Base-by-base conservation (phyloP, 345 rosid genomes). In the Triadica sebifera region DNA sequence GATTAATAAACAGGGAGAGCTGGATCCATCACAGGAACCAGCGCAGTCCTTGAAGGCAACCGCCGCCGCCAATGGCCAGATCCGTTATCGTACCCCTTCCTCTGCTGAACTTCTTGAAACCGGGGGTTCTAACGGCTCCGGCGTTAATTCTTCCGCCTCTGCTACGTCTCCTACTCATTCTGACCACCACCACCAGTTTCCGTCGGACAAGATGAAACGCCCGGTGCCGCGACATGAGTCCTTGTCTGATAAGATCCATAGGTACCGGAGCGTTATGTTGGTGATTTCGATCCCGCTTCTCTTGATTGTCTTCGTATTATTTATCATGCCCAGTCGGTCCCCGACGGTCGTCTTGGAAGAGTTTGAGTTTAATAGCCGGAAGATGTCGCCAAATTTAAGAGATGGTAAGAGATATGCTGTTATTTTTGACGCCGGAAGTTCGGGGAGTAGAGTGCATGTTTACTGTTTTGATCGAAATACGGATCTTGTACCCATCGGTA, bases 371-470 rank as follows among this genome's bases (percentile, higher is more conserved):
- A 65, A 34, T 58, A 79, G 70, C 76, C 81, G 96, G n/a, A 89
- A 84, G 82, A 71, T 86, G 59, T 82, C 87, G 16, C 85, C 89
- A 0, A 78, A 69, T 60, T 74, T 77, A 15, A 82, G 77, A 67
- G 74, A 72, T 62, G 74, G 84, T 0, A 87, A 72, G 87, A 88
- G 75, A 47, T 95, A 81, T 45, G 97, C 98, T 0, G 97, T 95
- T 38, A 79, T 95, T 56, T 95, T 95, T 55, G 96, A 95, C 38
- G 99, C 99, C 6, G 98, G 99, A 0, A 95, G 98, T 76, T 93
- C 99, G 16, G 98, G 98, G 25, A 95, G 99, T 75, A 86, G 99
- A 41, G 99, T 95, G 13, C 99, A 95, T 68, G 99, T 95, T 60
- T 93, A 70, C 74, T 95, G 98, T 78, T 95, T 95, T 38, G 97